Base-by-base conservation (phyloP, 352 stramenopile genomes). In the Pythium chondricola region DNA sequence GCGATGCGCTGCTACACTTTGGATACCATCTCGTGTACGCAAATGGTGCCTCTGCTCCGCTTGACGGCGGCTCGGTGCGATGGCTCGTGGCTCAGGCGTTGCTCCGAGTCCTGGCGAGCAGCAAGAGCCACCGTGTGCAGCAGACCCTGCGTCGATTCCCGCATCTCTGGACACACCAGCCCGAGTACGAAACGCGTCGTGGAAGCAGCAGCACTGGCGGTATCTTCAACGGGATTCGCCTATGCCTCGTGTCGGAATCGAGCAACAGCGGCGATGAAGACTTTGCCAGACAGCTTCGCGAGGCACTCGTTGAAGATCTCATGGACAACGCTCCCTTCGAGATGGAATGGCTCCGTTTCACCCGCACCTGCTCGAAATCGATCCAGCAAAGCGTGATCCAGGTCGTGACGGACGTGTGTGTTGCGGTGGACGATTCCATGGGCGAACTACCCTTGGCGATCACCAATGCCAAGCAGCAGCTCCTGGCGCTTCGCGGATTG, bases 1-100 rank as follows among this genome's bases (percentile, higher is more conserved):
- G 67, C 33, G 85, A 96, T 59, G 88, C 89, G 7, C 43, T 96
- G 10, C 68, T 97, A 0, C 74, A 88, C 20, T 77, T 95, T 62
- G 74, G 74, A 10, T 96, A 93, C 45, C 85, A 96, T 36, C 73
- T 96, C 11, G 70, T 97, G 29, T 96, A 97, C 51, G 82, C 85
- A 1, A 69, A 93, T 5, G 86, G 86, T 0, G 53, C 33, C 2
- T 56, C 73, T 4, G 54, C 61, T 7, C 47, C 48, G 4, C 73
- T 96, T 6, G 69, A 68, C 21, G 62, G 51, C 31, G 78, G 79
- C 0, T 41, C 65, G 10, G 48, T 73, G 22, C 65, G 85, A 30
- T 91, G 74, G 67, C 59, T 67, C 7, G 69, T 53, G n/a, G 71
- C 75, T 7, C 65, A 95, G 51, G 56, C 62, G 2, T 33, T 87